A percentile compares a stretch with the other conserved stretches of the same genome.
Evolutionary conservation across 73 alveolate species (phyloP).

Genomic region (Paramecium sonneborni): DNA sequence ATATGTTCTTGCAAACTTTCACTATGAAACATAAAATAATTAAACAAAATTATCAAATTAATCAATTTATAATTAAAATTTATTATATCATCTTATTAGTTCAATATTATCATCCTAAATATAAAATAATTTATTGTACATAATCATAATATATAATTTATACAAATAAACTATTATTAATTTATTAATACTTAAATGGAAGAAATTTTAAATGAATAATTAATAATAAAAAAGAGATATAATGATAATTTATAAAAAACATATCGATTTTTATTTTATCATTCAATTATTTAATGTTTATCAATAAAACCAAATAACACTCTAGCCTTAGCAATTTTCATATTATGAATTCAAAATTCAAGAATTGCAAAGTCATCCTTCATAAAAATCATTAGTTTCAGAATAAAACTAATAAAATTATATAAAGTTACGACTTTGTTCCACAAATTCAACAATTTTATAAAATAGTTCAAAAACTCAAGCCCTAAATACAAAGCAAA

Average conservation of each 20-base stretch:
- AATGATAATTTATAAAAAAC: neutral
- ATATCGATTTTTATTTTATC: neutral
- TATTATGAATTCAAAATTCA: neutral
- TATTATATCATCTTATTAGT: neutral
- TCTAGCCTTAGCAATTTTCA: neutral
- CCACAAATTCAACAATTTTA: neutral
- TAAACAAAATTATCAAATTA: neutral
- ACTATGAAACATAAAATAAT: conserved; percentile 8
- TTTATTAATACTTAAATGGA: no score
- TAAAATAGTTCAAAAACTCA: neutral
- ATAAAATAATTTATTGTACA: no score
- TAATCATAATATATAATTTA: no score
- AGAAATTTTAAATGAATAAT: neutral
- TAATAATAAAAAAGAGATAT: neutral
- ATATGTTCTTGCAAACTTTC: conserved; percentile 40
- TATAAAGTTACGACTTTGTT: neutral
- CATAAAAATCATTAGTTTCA: neutral
- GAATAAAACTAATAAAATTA: neutral
- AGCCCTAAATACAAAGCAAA: neutral
- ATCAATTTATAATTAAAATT: neutral
- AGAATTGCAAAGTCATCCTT: neutral
- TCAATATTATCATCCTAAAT: neutral
- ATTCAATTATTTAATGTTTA: neutral
- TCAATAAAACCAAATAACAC: neutral
- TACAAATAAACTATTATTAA: no score